phyloP scores from a whole-genome alignment of 441 rosid species.

The Mallotus japonicus region DNA sequence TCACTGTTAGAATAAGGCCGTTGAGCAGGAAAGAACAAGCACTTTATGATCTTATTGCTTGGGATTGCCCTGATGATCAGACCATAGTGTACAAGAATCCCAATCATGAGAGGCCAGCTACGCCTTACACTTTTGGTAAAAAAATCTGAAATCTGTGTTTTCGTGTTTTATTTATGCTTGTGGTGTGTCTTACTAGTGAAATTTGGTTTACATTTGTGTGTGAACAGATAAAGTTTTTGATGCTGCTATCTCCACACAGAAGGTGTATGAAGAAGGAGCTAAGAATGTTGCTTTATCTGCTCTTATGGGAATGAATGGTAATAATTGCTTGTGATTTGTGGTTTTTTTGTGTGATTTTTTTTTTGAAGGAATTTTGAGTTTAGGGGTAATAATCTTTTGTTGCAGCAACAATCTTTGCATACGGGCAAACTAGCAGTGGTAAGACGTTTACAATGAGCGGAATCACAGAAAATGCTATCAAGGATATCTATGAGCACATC shows the following conservation, averaged over 20 bases:
- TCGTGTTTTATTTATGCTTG: neutral
- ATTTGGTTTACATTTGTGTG: conserved; percentile 12
- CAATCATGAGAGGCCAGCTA: conserved; percentile 52
- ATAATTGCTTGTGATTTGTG: neutral
- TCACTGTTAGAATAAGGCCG: conserved; percentile 82
- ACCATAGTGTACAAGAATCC: conserved; percentile 64
- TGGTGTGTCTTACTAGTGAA: neutral
- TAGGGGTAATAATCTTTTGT: conserved; percentile 11
- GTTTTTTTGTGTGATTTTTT: conserved; percentile 6
- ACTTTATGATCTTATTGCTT: conserved; percentile 83
- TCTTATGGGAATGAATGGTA: conserved; percentile 85
- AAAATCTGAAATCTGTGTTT: neutral
- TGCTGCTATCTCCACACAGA: conserved; percentile 52
- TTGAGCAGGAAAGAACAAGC: conserved; percentile 81
- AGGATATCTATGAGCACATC: conserved; percentile 71
- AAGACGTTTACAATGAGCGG: conserved; percentile 94
- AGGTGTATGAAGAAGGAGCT: conserved; percentile 84
- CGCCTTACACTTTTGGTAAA: conserved; percentile 57
- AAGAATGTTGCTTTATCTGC: conserved; percentile 85
- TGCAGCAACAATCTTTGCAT: conserved; percentile 87
- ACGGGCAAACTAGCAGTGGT: conserved; percentile 96
- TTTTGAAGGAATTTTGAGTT: neutral
- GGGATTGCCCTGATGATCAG: conserved; percentile 77
- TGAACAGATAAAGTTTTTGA: conserved; percentile 69
- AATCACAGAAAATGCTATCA: conserved; percentile 67